Percentiles rank a stretch among this genome's conserved stretches.
Conservation (phyloP, 1,284 basidiomycete species). For the Erythrobasidium hasegawianum region DNA sequence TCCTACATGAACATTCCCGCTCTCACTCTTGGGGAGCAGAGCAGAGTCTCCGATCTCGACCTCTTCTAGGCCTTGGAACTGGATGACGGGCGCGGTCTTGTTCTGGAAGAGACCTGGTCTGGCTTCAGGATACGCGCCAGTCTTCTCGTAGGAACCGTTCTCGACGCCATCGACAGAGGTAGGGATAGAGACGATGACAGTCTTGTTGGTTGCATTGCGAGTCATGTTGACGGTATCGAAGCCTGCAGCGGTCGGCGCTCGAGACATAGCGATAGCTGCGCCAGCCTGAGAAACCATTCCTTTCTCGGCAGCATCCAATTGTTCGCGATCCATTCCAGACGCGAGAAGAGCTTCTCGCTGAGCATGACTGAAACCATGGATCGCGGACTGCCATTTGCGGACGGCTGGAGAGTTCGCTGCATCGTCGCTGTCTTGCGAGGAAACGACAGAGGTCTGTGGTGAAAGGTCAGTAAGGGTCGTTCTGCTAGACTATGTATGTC, state of each 20-base stretch:
- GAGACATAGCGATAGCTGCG: neutral
- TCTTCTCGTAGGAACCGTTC: neutral
- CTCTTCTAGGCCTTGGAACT: neutral
- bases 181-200: neutral
- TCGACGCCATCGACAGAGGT: neutral
- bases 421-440: neutral
- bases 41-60: neutral
- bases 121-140: neutral
- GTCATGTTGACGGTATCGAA: neutral
- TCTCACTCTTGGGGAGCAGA: neutral
- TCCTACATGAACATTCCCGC: slow-evolving; percentile 4
- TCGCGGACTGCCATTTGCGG: neutral
- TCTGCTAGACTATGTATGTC: too few relatives aligned
- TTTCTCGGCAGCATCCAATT: neutral
- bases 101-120: too few relatives aligned
- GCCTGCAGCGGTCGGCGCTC: neutral
- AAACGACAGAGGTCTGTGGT: neutral
- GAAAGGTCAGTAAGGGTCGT: too few relatives aligned
- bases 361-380: neutral
- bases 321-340: neutral
- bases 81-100: neutral
- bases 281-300: neutral
- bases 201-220: neutral
- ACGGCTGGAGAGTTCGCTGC: neutral
- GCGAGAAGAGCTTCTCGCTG: slow-evolving; percentile 3